phyloP scores from a whole-genome alignment of 805 yeast genomes.

The Ogataea ganodermae region DNA sequence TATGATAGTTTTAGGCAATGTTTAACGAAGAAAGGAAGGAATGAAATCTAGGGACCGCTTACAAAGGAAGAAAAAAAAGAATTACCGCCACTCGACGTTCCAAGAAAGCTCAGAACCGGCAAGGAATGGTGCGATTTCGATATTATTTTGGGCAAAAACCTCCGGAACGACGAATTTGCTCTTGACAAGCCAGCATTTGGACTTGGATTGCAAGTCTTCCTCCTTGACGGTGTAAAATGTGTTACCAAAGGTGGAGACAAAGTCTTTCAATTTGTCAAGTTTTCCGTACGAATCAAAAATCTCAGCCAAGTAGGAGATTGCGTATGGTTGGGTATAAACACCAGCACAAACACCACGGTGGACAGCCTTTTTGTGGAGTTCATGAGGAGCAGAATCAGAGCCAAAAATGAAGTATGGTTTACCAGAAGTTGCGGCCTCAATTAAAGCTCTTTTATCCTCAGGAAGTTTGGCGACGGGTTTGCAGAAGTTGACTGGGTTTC shows the following conservation, averaged over 20 bases:
- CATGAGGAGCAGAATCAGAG: constrained; percentile 98
- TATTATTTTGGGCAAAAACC: constrained; percentile 44
- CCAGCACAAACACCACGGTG: constrained; percentile 96
- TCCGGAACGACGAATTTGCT: constrained; percentile 62
- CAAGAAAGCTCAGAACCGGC: constrained; percentile 78
- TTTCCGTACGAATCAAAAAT: constrained; percentile 69
- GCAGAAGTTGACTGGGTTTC: constrained; percentile 91
- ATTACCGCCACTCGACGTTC: constrained; percentile 66
- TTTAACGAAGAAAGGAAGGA: constrained; percentile 23
- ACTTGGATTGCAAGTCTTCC: constrained; percentile 44
- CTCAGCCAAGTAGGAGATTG: constrained; percentile 81
- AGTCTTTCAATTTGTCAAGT: constrained; percentile 65
- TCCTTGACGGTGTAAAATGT: constrained; percentile 63
- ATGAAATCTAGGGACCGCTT: too few relatives aligned
- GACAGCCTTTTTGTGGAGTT: constrained; percentile 72
- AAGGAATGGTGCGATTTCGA: constrained; percentile 77
- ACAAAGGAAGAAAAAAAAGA: background rate
- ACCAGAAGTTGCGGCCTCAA: constrained; percentile 89
- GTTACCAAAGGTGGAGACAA: constrained; percentile 76
- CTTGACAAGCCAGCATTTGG: constrained; percentile 57
- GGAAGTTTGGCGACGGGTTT: constrained; percentile 98
- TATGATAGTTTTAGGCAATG: constrained; percentile 51
- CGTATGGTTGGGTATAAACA: constrained; percentile 86
- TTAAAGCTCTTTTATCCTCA: constrained; percentile 73
- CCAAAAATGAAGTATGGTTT: constrained; percentile 94